Base-by-base conservation (phyloP, 768 basidiomycete genomes). In the Boletus reticuloceps region DNA sequence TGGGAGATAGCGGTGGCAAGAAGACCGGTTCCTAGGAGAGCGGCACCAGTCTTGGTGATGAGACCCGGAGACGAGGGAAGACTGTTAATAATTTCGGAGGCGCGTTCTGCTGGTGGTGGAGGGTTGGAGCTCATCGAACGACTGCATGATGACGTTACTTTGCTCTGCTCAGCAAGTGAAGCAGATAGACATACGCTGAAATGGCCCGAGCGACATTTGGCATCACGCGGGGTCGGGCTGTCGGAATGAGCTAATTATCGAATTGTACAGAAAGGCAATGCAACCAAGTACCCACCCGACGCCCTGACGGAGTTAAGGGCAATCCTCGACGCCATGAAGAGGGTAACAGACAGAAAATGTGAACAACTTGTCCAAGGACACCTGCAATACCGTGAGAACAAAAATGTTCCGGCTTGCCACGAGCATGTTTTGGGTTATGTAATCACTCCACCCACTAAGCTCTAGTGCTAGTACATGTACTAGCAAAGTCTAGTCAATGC, bases 11-110 rank as follows among this genome's bases (percentile, higher is more conserved):
- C 95, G 7, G 93, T 83, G 16, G 95, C 96, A 53, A 87, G 77
- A 56, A 91, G 78, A 66, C 91, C 94, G 16, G 92, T 91, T 67
- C 93, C 93, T 51, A 98, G 85, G 67, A 98, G 79, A 66, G 94
- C 89, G 50, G 90, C 84, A 58, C 94, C 94, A 43, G 94, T 95
- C 79, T 99, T 99, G 71, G 94, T 93, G 79, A 95, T 81, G 74
- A 97, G 80, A 69, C 85, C 87, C 25, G 83, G 93, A 64, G 85
- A 94, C 54, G 84, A 90, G 19, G 90, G 91, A 41, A 91, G 79
- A 69, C 84, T 88, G 75, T 96, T 86, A 66, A 99, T 87, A 64
- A 98, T 82, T 69, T 95, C 86, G 31, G 88, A 84, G 40, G 96
- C 96, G 64, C 89, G 89, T 76, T 97, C 86, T 17, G 85, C 81